Percentiles rank a stretch among this genome's conserved stretches.
Evolutionary conservation across 2,329 filamentous ascomycete species (phyloP).

Genomic region (Neophaeococcomyces aloes): DNA sequence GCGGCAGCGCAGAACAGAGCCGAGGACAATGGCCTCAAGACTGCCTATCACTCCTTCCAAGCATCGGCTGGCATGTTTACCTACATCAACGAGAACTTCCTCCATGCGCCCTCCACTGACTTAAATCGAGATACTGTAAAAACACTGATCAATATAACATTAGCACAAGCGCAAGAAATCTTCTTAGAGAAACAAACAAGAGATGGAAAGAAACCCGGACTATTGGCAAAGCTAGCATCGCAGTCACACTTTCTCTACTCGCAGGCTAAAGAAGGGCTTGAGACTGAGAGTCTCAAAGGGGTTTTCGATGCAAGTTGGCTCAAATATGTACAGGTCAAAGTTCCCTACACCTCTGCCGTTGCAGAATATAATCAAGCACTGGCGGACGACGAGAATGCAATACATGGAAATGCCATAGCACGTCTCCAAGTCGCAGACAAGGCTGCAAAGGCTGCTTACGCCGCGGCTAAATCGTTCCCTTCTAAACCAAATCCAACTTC

Average conservation of each 20-base stretch:
- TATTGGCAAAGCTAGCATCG: slow-evolving; percentile 85
- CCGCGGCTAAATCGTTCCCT: slow-evolving; percentile 69
- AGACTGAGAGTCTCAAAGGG: slow-evolving; percentile 82
- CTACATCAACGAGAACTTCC: slow-evolving; percentile 98
- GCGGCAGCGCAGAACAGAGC: slow-evolving; percentile 84
- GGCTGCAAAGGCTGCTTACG: slow-evolving; percentile 66
- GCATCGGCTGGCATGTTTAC: slow-evolving; percentile 99
- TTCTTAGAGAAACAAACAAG: slow-evolving; percentile 93
- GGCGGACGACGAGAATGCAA: slow-evolving; percentile 78
- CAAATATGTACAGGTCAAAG: slow-evolving; percentile 60
- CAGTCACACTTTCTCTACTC: slow-evolving; percentile 81
- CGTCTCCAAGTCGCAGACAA: slow-evolving; percentile 71
- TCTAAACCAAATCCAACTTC: slow-evolving; percentile 66
- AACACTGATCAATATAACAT: slow-evolving; percentile 80
- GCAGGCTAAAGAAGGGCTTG: slow-evolving; percentile 78
- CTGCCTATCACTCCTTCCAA: slow-evolving; percentile 95
- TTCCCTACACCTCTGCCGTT: slow-evolving; percentile 68
- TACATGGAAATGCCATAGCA: slow-evolving; percentile 74
- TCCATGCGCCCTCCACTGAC: slow-evolving; percentile 94
- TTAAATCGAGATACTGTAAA: slow-evolving; percentile 92
- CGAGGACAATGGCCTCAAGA: slow-evolving; percentile 87
- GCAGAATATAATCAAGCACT: slow-evolving; percentile 91
- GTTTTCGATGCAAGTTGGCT: slow-evolving; percentile 95
- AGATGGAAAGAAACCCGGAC: slow-evolving; percentile 82
- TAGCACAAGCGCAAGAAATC: slow-evolving; percentile 93